phyloP scores from a whole-genome alignment of 1,284 basidiomycete species.

The Coriolopsis trogii region DNA sequence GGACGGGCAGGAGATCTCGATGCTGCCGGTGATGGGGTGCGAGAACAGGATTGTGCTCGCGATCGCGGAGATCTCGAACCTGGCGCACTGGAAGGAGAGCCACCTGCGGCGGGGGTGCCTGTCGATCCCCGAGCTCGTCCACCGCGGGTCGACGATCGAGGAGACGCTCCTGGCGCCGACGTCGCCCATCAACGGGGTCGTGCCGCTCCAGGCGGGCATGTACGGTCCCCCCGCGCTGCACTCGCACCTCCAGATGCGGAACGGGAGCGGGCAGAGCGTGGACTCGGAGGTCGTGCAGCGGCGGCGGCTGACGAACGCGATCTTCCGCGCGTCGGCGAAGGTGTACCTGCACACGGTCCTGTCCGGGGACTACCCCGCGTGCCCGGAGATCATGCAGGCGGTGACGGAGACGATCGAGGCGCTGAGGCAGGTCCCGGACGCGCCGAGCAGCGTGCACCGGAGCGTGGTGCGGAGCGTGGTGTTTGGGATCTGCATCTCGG shows the following conservation, averaged over 20 bases:
- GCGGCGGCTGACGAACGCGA: conserved; percentile 60
- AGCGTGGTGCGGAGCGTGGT: conserved; percentile 77
- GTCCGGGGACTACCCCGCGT: conserved; percentile 65
- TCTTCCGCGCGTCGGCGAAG: conserved; percentile 74
- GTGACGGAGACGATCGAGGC: conserved; percentile 58
- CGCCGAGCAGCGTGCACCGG: conserved; percentile 43
- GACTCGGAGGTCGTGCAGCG: conserved; percentile 39
- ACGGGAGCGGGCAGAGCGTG: not conserved
- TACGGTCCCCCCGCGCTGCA: conserved; percentile 24
- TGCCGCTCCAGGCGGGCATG: conserved; percentile 22
- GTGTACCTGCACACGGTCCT: conserved; percentile 75
- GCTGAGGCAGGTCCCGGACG: conserved; percentile 46
- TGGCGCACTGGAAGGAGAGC: conserved; percentile 66
- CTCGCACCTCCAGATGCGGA: not conserved
- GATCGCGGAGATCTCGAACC: conserved; percentile 69
- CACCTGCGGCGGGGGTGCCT: conserved; percentile 45
- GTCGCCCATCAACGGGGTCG: conserved; percentile 17
- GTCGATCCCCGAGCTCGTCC: conserved; percentile 60
- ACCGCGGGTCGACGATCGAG: conserved; percentile 57
- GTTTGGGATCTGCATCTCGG: conserved; percentile 74
- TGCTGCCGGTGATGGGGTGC: conserved; percentile 85
- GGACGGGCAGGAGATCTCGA: conserved; percentile 47
- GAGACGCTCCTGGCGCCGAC: conserved; percentile 35
- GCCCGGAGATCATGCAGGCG: conserved; percentile 58
- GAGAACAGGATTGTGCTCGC: conserved; percentile 78